Conservation (phyloP, 495 filamentous ascomycete species). For the Neurospora sp. region DNA sequence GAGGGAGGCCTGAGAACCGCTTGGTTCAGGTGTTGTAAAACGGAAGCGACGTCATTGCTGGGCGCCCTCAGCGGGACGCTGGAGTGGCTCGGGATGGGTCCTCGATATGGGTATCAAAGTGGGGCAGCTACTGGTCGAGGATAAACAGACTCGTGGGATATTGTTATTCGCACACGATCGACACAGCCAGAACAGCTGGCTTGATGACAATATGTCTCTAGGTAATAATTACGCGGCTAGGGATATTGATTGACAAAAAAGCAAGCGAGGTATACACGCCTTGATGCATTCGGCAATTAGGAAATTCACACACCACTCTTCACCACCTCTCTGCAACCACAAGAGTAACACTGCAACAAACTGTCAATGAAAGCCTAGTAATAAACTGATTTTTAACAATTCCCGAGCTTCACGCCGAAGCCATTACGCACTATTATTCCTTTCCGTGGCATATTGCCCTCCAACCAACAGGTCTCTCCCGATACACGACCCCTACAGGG, state of each 20-base stretch:
- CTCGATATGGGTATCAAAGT: not conserved
- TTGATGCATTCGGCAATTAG: not conserved
- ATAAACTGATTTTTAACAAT: not conserved
- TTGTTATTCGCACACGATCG: not conserved
- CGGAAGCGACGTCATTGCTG: not conserved
- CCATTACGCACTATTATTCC: not conserved
- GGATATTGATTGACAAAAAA: not conserved
- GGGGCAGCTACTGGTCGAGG: not conserved
- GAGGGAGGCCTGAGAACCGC: not conserved
- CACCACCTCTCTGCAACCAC: not conserved
- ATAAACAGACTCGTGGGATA: not conserved
- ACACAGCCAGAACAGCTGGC: not conserved
- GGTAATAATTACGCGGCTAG: not conserved
- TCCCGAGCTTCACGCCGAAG: not conserved
- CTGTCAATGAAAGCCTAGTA: not conserved
- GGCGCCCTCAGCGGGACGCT: not conserved
- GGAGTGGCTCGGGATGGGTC: not conserved
- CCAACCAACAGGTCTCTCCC: not conserved
- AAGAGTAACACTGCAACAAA: not conserved
- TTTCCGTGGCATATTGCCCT: not conserved
- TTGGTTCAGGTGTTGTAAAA: not conserved
- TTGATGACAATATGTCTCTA: not conserved
- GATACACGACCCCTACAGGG: not conserved
- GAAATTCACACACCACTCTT: not conserved
- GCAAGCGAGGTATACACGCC: not conserved